Conservation (phyloP, 768 basidiomycete genomes). For the Psilocybe azurescens region DNA sequence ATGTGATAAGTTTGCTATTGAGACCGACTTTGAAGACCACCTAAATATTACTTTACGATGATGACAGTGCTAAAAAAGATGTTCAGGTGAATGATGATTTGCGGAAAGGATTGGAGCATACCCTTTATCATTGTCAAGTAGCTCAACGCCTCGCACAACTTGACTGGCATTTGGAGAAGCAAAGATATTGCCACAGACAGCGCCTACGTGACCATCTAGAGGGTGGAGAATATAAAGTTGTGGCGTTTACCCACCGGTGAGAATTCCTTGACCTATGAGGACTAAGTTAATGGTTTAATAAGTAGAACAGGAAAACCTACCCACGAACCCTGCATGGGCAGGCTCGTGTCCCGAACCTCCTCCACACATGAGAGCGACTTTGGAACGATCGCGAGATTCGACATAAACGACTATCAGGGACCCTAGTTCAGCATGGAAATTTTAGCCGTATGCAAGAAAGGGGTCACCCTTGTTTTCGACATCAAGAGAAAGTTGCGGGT, state of each 20-base stretch:
- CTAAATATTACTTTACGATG: constrained; percentile 70
- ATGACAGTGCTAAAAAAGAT: constrained; percentile 67
- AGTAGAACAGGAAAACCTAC: constrained; percentile 40
- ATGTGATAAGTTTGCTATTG: constrained; percentile 1
- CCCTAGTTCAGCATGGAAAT: not conserved
- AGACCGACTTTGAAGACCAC: not conserved
- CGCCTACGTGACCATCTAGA: constrained; percentile 38
- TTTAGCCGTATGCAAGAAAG: not conserved
- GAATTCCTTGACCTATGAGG: constrained; percentile 71
- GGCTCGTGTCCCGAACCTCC: constrained; percentile 94
- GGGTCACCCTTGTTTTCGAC: constrained; percentile 66
- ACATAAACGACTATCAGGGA: constrained; percentile 63
- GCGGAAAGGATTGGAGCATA: constrained; percentile 31
- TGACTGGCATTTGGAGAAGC: constrained; percentile 90
- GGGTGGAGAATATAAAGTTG: not conserved
- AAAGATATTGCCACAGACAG: constrained; percentile 89
- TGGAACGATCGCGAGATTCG: constrained; percentile 57
- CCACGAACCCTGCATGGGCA: constrained; percentile 89
- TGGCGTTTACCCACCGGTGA: constrained; percentile 56
- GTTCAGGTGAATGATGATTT: not conserved
- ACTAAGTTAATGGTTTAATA: not conserved
- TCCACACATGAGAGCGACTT: constrained; percentile 81
- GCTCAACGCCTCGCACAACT: constrained; percentile 79
- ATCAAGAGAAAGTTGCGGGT: constrained; percentile 78
- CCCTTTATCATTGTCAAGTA: constrained; percentile 77